phyloP scores from a whole-genome alignment of 257 asterid genomes.

The Gynochthodes officinalis region DNA sequence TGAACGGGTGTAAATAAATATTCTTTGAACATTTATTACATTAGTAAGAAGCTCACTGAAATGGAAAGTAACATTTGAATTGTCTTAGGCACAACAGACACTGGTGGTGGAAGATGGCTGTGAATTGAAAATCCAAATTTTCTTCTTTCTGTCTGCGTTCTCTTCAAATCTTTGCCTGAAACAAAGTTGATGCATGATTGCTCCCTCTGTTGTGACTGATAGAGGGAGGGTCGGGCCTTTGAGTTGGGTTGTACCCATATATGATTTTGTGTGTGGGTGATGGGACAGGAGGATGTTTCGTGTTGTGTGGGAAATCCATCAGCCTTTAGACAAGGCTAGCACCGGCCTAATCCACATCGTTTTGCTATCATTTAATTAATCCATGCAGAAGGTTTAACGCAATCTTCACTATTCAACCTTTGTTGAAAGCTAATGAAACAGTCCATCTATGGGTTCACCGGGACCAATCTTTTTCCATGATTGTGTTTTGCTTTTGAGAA shows the following conservation, averaged over 20 bases:
- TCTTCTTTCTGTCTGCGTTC: background rate
- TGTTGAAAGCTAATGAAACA: background rate
- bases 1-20: constrained; percentile 43
- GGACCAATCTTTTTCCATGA: constrained; percentile 10
- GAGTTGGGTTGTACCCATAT: no score
- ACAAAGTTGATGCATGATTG: no score
- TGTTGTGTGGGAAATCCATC: no score
- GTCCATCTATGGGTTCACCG: background rate
- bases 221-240: no score
- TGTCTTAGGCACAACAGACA: background rate
- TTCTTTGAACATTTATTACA: constrained; percentile 25
- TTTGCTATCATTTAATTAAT: background rate
- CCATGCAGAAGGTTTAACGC: background rate
- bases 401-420: background rate
- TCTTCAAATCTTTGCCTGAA: background rate
- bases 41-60: constrained; percentile 7
- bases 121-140: background rate
- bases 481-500: constrained; percentile 9
- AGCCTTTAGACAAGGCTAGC: background rate
- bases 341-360: background rate
- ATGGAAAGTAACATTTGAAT: background rate
- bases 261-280: no score
- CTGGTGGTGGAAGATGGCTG: background rate
- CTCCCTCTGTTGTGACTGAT: no score
- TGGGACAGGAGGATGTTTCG: no score